Evolutionary conservation across 805 yeast species (phyloP).

Genomic region (Candida ponderosae): DNA sequence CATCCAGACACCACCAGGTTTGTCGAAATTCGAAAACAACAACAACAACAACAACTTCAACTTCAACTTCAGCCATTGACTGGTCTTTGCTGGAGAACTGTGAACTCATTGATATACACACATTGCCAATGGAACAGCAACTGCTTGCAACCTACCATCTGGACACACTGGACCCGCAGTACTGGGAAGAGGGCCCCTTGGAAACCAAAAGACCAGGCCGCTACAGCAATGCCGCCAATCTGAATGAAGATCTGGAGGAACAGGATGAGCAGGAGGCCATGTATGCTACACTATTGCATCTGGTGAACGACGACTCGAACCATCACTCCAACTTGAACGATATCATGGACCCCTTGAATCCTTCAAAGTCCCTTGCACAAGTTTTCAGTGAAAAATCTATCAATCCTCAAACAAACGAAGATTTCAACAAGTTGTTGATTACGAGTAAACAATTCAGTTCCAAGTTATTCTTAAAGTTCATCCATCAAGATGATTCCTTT

Average conservation of each 20-base stretch:
- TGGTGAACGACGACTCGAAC: conserved; percentile 19
- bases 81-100: too few relatives aligned
- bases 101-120: background rate
- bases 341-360: conserved; percentile 52
- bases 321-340: conserved; percentile 20
- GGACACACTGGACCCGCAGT: conserved; percentile 32
- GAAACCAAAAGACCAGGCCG: conserved; percentile 16
- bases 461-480: conserved; percentile 41
- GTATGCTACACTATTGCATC: conserved; percentile 8
- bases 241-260: conserved; percentile 18
- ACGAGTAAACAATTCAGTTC: conserved; percentile 55
- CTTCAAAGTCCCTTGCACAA: conserved; percentile 35
- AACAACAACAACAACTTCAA: too few relatives aligned
- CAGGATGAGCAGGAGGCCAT: conserved; percentile 6
- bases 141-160: conserved; percentile 35
- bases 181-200: conserved; percentile 28
- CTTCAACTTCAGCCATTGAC: too few relatives aligned
- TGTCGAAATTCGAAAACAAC: too few relatives aligned
- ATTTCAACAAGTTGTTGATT: conserved; percentile 39
- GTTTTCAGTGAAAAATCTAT: conserved; percentile 32
- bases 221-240: conserved; percentile 21
- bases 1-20: background rate
- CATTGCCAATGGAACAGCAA: conserved; percentile 14
- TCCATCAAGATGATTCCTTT: conserved; percentile 49
- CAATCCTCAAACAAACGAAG: conserved; percentile 22